phyloP scores from a whole-genome alignment of 2,329 filamentous ascomycete species.

The Boeremia lycopersici region DNA sequence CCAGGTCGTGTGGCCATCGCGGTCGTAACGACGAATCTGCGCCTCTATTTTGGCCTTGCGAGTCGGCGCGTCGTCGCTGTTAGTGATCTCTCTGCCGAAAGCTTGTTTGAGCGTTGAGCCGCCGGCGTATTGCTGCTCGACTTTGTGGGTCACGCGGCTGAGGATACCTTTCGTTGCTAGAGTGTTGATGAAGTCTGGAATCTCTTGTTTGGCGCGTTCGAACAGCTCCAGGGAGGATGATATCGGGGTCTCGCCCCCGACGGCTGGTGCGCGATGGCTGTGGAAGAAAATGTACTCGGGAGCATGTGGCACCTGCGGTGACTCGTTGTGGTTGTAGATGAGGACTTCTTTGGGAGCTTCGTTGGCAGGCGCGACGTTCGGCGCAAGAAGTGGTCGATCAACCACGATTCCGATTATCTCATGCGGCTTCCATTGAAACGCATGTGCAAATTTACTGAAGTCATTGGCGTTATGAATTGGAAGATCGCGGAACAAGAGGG shows the following conservation, averaged over 20 bases:
- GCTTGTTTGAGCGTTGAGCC: background rate
- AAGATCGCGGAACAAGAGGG: background rate
- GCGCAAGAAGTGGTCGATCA: background rate
- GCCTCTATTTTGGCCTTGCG: background rate
- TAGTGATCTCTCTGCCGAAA: background rate
- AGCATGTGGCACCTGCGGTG: background rate
- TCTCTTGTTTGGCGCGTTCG: background rate
- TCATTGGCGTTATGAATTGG: background rate
- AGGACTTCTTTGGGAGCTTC: background rate
- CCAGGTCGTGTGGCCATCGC: background rate
- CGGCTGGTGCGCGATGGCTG: background rate
- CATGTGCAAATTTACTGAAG: background rate
- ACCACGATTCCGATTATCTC: background rate
- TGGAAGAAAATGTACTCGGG: background rate
- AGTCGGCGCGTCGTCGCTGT: background rate
- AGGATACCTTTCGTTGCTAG: background rate
- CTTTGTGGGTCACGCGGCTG: background rate
- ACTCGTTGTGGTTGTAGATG: constrained; percentile 1
- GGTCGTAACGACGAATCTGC: background rate
- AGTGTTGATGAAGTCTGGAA: background rate
- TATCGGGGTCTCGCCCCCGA: background rate
- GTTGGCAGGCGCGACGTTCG: background rate
- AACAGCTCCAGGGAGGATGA: background rate
- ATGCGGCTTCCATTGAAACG: background rate
- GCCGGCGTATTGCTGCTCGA: background rate